These are phyloP conservation scores for Tirmania nivea DNA, from an alignment of 495 filamentous ascomycete genomes.

Conservation along the genomic window DNA sequence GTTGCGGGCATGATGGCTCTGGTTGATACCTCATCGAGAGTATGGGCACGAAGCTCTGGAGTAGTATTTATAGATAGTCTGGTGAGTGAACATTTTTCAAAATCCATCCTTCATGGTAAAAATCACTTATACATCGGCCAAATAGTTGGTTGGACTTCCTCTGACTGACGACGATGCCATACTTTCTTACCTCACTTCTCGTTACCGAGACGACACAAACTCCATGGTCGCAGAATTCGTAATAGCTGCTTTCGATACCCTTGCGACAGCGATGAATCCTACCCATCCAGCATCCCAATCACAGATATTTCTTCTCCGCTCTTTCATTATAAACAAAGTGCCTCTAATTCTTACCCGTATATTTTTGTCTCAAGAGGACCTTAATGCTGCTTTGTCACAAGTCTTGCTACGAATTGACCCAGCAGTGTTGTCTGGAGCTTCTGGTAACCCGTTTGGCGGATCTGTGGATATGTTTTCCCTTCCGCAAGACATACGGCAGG, in stretches of 20 bases:
- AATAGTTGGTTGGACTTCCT: conserved; percentile 56
- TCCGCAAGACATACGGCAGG: conserved; percentile 41
- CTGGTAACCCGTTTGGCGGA: neutral
- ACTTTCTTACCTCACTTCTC: conserved; percentile 54
- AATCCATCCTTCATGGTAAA: neutral
- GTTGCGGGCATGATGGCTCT: too few species aligned
- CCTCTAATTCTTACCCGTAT: conserved; percentile 40
- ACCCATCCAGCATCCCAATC: conserved; percentile 45
- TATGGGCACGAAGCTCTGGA: conserved; percentile 52
- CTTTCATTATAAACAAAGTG: conserved; percentile 84
- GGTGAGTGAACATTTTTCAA: conserved; percentile 27
- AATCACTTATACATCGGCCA: neutral
- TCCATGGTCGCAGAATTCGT: conserved; percentile 60
- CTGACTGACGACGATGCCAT: conserved; percentile 61
- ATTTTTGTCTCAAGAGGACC: neutral
- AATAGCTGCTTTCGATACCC: conserved; percentile 66
- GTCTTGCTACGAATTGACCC: conserved; percentile 18
- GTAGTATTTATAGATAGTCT: conserved; percentile 81
- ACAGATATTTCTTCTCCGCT: conserved; percentile 48
- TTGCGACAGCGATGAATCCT: conserved; percentile 67
- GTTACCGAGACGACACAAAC: conserved; percentile 64
- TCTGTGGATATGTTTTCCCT: neutral
- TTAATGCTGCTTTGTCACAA: conserved; percentile 10
- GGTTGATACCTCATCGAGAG: conserved; percentile 31
- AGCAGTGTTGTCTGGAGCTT: conserved; percentile 21